Evolutionary conservation across 202 grass and related monocot genomes (phyloP).

Genomic region (Panicum hallii): DNA sequence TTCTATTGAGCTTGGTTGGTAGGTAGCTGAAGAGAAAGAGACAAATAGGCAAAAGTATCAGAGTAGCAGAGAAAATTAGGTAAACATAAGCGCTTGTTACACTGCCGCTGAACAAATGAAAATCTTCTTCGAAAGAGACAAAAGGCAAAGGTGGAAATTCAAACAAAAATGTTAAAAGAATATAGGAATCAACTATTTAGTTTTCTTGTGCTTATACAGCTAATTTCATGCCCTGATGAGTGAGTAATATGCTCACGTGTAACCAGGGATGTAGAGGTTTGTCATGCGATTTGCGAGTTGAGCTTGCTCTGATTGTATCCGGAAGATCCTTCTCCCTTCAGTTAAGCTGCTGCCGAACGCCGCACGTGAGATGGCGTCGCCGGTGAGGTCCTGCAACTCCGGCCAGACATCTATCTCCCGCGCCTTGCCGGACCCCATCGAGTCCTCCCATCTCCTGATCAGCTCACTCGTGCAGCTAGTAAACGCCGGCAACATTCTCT

Average conservation of each 20-base stretch:
- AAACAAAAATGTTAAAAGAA: background rate
- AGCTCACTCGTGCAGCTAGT: constrained; percentile 46
- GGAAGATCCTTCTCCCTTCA: constrained; percentile 63
- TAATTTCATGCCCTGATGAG: background rate
- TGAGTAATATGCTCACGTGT: constrained; percentile 36
- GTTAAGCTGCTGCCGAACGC: constrained; percentile 62
- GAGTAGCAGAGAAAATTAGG: background rate
- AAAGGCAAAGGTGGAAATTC: background rate
- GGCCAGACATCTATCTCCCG: constrained; percentile 61
- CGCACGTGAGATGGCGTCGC: constrained; percentile 54
- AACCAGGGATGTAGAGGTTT: constrained; percentile 47
- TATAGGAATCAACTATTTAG: background rate
- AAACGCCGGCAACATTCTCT: constrained; percentile 66
- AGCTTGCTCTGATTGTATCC: constrained; percentile 45
- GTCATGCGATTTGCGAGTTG: background rate
- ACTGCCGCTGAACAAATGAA: background rate
- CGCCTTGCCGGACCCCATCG: background rate
- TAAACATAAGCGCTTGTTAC: background rate
- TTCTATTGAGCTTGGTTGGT: constrained; percentile 43
- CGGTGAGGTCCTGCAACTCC: constrained; percentile 63
- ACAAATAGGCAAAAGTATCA: background rate
- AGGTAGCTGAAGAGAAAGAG: constrained; percentile 38
- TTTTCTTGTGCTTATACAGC: background rate
- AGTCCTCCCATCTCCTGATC: constrained; percentile 50
- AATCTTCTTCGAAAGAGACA: background rate